Percentiles rank a stretch among this genome's conserved stretches.
These are phyloP conservation scores for Dictyostelium purpureum DNA, from an alignment of 78 protist species.

Conservation along the genomic window DNA sequence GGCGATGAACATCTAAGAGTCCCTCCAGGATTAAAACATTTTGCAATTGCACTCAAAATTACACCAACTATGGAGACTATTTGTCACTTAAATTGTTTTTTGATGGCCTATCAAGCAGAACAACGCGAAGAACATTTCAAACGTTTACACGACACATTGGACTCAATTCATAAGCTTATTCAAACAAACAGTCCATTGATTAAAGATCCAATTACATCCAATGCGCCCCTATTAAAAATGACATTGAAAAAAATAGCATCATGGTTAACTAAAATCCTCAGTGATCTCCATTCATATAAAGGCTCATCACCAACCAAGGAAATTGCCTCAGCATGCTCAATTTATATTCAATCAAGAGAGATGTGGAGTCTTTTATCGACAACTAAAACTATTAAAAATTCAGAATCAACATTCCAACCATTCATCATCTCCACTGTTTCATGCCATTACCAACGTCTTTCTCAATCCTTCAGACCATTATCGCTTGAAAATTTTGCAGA, in stretches of 20 bases:
- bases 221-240: constrained; percentile 9
- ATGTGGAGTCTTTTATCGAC: constrained; percentile 51
- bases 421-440: constrained; percentile 56
- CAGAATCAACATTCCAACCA: constrained; percentile 16
- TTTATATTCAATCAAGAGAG: constrained; percentile 59
- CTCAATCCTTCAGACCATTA: constrained; percentile 23
- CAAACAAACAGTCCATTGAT: background rate
- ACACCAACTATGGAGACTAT: constrained; percentile 53
- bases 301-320: background rate
- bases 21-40: background rate
- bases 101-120: constrained; percentile 43
- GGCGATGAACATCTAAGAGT: constrained; percentile 6
- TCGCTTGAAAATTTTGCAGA: constrained; percentile 49
- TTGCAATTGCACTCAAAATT: constrained; percentile 18
- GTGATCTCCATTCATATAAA: constrained; percentile 45
- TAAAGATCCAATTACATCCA: background rate
- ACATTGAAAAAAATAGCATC: constrained; percentile 30
- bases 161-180: constrained; percentile 8
- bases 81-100: constrained; percentile 48
- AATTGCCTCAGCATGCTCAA: constrained; percentile 30
- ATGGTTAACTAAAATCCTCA: constrained; percentile 53
- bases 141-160: background rate
- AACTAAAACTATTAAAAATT: background rate
- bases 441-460: constrained; percentile 30
- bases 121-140: constrained; percentile 6